Conservation (phyloP, 306 rosid species). For the Sindora glabra region DNA sequence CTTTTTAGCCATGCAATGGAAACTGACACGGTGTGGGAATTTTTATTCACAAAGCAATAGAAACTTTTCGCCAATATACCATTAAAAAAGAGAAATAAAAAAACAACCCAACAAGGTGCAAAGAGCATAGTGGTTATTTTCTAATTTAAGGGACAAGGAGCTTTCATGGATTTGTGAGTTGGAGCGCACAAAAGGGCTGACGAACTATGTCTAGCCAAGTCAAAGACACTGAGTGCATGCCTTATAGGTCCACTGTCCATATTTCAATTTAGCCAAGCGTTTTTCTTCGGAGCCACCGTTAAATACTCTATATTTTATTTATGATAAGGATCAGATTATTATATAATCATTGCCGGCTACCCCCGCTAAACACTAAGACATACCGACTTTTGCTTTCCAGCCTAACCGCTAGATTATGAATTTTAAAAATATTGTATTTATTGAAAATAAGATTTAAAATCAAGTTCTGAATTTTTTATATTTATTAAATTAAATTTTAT, state of each 20-base stretch:
- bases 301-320: not conserved
- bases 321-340: conserved; percentile 8
- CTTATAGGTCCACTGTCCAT: conserved; percentile 17
- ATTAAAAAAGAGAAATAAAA: too few species aligned
- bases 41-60: conserved; percentile 4
- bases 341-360: conserved; percentile 15
- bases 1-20: conserved; percentile 27
- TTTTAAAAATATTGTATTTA: too few species aligned
- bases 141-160: too few species aligned
- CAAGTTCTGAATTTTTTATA: too few species aligned
- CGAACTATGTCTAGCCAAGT: conserved; percentile 17
- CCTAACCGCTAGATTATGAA: too few species aligned
- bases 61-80: too few species aligned
- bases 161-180: conserved; percentile 44
- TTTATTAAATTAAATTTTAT: too few species aligned
- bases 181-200: conserved; percentile 48
- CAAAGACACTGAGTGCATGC: conserved; percentile 30
- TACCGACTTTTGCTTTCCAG: not conserved
- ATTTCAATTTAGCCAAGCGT: too few species aligned
- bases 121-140: too few species aligned
- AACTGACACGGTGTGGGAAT: conserved; percentile 12
- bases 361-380: conserved; percentile 3
- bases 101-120: too few species aligned
- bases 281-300: conserved; percentile 12
- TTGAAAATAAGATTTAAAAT: too few species aligned